phyloP scores from a whole-genome alignment of 108 stramenopile genomes.

The Stephanodiscus minutulus region DNA sequence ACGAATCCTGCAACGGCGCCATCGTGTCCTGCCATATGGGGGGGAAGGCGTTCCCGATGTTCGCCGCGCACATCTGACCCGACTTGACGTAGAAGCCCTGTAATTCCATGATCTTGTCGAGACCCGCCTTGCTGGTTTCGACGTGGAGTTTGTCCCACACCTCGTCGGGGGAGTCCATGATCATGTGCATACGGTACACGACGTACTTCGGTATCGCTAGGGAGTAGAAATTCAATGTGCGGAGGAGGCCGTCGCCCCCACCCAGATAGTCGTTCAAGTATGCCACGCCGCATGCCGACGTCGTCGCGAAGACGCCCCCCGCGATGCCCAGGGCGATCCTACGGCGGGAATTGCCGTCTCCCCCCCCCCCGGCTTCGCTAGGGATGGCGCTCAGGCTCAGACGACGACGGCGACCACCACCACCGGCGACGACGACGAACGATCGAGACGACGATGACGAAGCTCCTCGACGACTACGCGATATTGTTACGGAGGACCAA shows the following conservation, averaged over 20 bases:
- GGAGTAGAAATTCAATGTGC: slow-evolving; percentile 60
- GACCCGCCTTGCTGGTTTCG: slow-evolving; percentile 52
- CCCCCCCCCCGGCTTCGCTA: neutral
- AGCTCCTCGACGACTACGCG: too few relatives aligned
- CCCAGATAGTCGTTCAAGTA: slow-evolving; percentile 68
- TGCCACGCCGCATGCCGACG: slow-evolving; percentile 44
- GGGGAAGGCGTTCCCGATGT: slow-evolving; percentile 86
- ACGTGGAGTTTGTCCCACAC: slow-evolving; percentile 71
- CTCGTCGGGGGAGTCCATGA: slow-evolving; percentile 56
- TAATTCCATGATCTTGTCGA: slow-evolving; percentile 79
- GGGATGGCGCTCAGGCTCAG: neutral
- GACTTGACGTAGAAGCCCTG: slow-evolving; percentile 85
- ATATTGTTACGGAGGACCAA: too few relatives aligned
- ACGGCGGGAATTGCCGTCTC: neutral
- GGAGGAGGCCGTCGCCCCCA: slow-evolving; percentile 55
- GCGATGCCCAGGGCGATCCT: slow-evolving; percentile 8
- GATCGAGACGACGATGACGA: neutral
- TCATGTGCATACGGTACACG: slow-evolving; percentile 65
- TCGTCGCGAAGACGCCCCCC: slow-evolving; percentile 42
- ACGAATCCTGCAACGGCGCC: slow-evolving; percentile 80
- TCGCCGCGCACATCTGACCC: slow-evolving; percentile 85
- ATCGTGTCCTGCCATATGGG: slow-evolving; percentile 84
- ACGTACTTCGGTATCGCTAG: slow-evolving; percentile 70
- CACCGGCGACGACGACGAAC: neutral
- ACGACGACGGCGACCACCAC: too few relatives aligned